Evolutionary conservation across 805 yeast species (phyloP).

Genomic region (Metschnikowia hibisci): DNA sequence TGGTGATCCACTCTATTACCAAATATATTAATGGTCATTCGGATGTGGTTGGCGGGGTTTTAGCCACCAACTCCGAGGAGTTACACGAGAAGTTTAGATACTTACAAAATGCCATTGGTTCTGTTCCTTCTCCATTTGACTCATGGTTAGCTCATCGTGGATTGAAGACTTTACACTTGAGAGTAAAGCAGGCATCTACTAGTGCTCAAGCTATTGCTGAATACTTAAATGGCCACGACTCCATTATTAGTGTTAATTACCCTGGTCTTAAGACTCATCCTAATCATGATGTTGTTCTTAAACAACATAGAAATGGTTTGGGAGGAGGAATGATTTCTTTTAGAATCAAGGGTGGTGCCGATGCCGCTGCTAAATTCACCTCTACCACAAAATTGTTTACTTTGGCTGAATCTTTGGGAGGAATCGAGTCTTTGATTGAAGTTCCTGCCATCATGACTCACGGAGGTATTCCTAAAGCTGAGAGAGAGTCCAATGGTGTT

Average conservation of each 20-base stretch:
- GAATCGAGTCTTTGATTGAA: conserved; percentile 80
- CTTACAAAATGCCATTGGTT: conserved; percentile 85
- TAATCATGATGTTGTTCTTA: conserved; percentile 57
- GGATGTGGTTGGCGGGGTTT: conserved; percentile 83
- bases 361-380: conserved; percentile 70
- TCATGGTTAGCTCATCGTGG: conserved; percentile 93
- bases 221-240: conserved; percentile 46
- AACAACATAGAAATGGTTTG: conserved; percentile 77
- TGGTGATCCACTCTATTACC: conserved; percentile 85
- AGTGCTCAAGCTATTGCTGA: conserved; percentile 70
- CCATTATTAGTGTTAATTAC: conserved; percentile 69
- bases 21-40: conserved; percentile 91
- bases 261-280: conserved; percentile 73
- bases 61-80: conserved; percentile 61
- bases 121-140: conserved; percentile 87
- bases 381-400: conserved; percentile 73
- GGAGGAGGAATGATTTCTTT: conserved; percentile 94
- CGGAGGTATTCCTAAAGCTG: conserved; percentile 79
- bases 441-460: conserved; percentile 93
- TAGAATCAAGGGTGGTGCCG: conserved; percentile 79
- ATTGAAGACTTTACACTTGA: conserved; percentile 77
- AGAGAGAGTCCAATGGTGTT: conserved; percentile 77
- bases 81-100: conserved; percentile 64
- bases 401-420: conserved; percentile 87
- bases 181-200: conserved; percentile 65